phyloP scores from a whole-genome alignment of 1,284 basidiomycete species.

The Sphagnurus paluster region DNA sequence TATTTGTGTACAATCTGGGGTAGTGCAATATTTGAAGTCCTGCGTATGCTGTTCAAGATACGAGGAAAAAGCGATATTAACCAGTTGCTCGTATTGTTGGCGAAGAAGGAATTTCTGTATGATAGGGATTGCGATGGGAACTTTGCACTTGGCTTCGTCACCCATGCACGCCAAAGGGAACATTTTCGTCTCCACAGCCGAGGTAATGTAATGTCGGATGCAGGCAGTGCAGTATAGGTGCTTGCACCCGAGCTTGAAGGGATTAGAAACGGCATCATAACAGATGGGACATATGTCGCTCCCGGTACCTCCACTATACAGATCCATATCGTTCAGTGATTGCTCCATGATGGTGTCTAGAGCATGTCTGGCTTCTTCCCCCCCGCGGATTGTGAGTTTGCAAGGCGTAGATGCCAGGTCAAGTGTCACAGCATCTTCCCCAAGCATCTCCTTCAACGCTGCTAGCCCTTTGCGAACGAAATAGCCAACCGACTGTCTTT shows the following conservation, averaged over 20 bases:
- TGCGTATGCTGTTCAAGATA: conserved; percentile 47
- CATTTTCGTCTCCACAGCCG: conserved; percentile 41
- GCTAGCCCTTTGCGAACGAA: conserved; percentile 49
- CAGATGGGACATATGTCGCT: conserved; percentile 51
- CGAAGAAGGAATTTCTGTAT: conserved; percentile 47
- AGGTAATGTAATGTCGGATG: conserved; percentile 49
- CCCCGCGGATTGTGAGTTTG: conserved; percentile 46
- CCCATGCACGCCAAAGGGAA: conserved; percentile 58
- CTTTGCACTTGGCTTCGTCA: conserved; percentile 45
- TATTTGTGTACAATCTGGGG: conserved; percentile 57
- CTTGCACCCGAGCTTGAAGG: conserved; percentile 47
- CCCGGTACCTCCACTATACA: conserved; percentile 13
- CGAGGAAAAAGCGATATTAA: conserved; percentile 44
- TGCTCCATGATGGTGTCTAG: conserved; percentile 43
- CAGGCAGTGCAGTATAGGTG: conserved; percentile 56
- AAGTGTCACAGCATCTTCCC: conserved; percentile 49
- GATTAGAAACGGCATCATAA: conserved; percentile 42
- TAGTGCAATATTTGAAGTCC: conserved; percentile 53
- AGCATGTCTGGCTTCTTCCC: conserved; percentile 47
- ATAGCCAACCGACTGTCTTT: conserved; percentile 40
- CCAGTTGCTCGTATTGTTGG: conserved; percentile 42
- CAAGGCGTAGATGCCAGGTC: conserved; percentile 31
- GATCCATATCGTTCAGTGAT: conserved; percentile 28
- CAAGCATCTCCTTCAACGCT: conserved; percentile 46
- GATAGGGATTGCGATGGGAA: conserved; percentile 48